Percentiles rank a stretch among this genome's conserved stretches.
phyloP scores from a whole-genome alignment of 2,329 filamentous ascomycete species.

The Coniochaeta sp. region DNA sequence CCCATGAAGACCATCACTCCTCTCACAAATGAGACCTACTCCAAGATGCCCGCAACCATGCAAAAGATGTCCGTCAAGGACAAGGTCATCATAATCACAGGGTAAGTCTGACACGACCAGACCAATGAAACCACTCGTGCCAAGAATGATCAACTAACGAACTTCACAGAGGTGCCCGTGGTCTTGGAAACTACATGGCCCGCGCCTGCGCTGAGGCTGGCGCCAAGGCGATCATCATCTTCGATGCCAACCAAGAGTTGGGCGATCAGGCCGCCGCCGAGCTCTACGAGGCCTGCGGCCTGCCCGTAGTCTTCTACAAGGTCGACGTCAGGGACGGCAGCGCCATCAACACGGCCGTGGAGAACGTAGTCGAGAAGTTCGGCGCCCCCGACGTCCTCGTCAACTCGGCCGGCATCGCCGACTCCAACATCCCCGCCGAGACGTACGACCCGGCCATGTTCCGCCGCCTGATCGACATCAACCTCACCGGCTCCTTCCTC shows the following conservation, averaged over 20 bases:
- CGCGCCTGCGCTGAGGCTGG: constrained; percentile 70
- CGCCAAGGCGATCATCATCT: constrained; percentile 64
- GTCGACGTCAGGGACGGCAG: constrained; percentile 68
- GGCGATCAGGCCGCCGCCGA: constrained; percentile 63
- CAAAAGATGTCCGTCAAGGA: constrained; percentile 61
- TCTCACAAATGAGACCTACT: constrained; percentile 44
- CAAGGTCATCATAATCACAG: constrained; percentile 67
- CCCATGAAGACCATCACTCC: constrained; percentile 33
- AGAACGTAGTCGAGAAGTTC: constrained; percentile 56
- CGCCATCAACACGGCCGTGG: constrained; percentile 62
- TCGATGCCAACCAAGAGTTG: constrained; percentile 69
- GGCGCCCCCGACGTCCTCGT: constrained; percentile 68
- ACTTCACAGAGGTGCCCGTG: constrained; percentile 56
- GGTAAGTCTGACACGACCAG: constrained; percentile 34
- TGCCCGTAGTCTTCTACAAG: constrained; percentile 70
- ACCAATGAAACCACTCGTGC: not conserved
- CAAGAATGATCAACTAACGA: constrained; percentile 16
- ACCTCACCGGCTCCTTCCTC: constrained; percentile 72
- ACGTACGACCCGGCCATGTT: constrained; percentile 70
- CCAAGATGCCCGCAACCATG: constrained; percentile 55
- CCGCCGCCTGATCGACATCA: constrained; percentile 73
- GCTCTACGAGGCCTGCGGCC: constrained; percentile 63
- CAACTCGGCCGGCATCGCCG: constrained; percentile 73
- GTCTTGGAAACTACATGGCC: constrained; percentile 73
- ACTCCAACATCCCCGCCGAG: constrained; percentile 79